These are phyloP conservation scores for Aspergillus fructus DNA, from an alignment of 2,329 filamentous ascomycete genomes.

Conservation along the genomic window DNA sequence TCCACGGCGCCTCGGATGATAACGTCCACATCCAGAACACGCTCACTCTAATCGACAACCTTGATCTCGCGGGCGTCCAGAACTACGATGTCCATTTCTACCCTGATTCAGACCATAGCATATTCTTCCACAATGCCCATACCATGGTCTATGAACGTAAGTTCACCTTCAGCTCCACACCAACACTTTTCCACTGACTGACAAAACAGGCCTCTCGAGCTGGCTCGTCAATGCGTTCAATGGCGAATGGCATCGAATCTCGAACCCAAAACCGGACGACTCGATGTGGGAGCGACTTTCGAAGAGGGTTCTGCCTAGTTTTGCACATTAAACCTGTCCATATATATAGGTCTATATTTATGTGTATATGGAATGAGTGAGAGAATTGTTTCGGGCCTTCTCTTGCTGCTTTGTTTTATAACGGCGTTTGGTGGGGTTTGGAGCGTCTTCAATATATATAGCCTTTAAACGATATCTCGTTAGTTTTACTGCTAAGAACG, in stretches of 20 bases:
- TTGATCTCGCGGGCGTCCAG: conserved; percentile 76
- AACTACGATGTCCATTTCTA: conserved; percentile 98
- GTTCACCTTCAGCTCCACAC: conserved; percentile 30
- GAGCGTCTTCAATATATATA: neutral
- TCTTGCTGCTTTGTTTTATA: neutral
- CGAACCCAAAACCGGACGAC: conserved; percentile 50
- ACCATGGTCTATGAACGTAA: conserved; percentile 88
- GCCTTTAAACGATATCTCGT: too few relatives aligned
- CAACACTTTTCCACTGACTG: too few relatives aligned
- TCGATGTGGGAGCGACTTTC: conserved; percentile 26
- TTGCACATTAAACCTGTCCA: conserved; percentile 2
- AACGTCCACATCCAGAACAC: conserved; percentile 98
- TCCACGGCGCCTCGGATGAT: conserved; percentile 96
- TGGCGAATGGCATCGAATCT: conserved; percentile 77
- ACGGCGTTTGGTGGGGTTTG: neutral
- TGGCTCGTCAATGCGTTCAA: conserved; percentile 99
- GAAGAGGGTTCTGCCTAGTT: conserved; percentile 19
- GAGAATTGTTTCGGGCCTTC: neutral
- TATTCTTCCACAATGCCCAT: conserved; percentile 92
- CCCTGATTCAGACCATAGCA: conserved; percentile 92
- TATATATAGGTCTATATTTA: neutral
- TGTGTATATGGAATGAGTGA: neutral
- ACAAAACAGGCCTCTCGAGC: conserved; percentile 50
- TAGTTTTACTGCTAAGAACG: too few relatives aligned
- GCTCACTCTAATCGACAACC: conserved; percentile 77